Evolutionary conservation across 2,329 filamentous ascomycete genomes (phyloP).

Genomic region (Chrysoporthe deuterocubensis): DNA sequence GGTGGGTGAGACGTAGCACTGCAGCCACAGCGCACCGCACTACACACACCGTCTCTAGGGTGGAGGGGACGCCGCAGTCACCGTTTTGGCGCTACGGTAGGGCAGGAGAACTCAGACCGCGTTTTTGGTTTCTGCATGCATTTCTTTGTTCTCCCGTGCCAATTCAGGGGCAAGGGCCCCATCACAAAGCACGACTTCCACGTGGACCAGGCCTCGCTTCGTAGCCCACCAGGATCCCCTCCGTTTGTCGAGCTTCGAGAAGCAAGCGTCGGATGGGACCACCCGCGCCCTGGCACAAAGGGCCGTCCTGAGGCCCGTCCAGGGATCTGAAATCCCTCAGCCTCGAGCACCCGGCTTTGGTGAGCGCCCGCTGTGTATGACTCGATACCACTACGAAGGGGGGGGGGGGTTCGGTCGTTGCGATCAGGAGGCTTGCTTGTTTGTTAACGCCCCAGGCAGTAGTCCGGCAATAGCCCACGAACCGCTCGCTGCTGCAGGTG

Average conservation of each 20-base stretch:
- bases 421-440: not conserved
- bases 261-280: not conserved
- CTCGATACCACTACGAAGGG: not conserved
- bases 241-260: not conserved
- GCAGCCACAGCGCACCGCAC: not conserved
- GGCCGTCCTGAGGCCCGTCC: not conserved
- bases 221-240: not conserved
- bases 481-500: not conserved
- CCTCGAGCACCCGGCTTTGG: not conserved
- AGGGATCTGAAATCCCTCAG: conserved; percentile 6
- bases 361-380: not conserved
- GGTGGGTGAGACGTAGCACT: conserved; percentile 10
- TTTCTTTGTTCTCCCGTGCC: not conserved
- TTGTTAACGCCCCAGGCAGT: not conserved
- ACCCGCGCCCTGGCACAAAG: not conserved
- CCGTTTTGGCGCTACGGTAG: not conserved
- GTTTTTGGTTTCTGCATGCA: not conserved
- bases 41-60: not conserved
- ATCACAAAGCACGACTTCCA: conserved; percentile 2
- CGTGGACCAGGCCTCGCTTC: not conserved
- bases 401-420: no score
- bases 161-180: not conserved
- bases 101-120: not conserved
- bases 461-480: not conserved
- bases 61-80: not conserved